Conservation (phyloP, 1,284 basidiomycete species). For the Leccinum laetum region DNA sequence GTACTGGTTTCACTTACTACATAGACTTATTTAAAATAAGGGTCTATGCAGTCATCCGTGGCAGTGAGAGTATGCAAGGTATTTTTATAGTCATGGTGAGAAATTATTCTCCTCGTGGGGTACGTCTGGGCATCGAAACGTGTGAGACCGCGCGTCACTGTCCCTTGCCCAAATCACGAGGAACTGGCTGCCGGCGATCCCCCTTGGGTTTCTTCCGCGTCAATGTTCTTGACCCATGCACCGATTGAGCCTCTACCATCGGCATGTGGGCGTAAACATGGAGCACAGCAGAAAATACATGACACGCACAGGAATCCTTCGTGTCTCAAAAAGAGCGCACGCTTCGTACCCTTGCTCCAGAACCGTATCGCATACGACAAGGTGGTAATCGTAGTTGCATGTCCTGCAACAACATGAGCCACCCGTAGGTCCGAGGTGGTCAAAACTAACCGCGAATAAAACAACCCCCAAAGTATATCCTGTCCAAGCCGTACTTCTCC, state of each 20-base stretch:
- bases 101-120: conserved; percentile 24
- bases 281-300: conserved; percentile 5
- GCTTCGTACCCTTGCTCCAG: conserved; percentile 98
- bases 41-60: conserved; percentile 12
- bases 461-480: conserved; percentile 99
- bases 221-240: conserved; percentile 96
- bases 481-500: conserved; percentile 96
- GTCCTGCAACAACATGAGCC: conserved; percentile 53
- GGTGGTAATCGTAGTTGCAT: conserved; percentile 96
- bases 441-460: conserved; percentile 88
- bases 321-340: conserved; percentile 95
- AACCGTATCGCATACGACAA: conserved; percentile 99
- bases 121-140: conserved; percentile 10
- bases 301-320: conserved; percentile 93
- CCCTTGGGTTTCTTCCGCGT: conserved; percentile 36
- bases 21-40: conserved; percentile 10
- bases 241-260: conserved; percentile 79
- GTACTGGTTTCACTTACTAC: conserved; percentile 2
- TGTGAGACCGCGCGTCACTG: conserved; percentile 5
- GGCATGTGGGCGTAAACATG: conserved; percentile 3
- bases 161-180: conserved; percentile 11
- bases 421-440: neutral
- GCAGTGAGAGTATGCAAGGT: conserved; percentile 23
- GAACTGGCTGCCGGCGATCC: conserved; percentile 1
- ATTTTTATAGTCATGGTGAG: conserved; percentile 25